Percentiles rank a stretch among this genome's conserved stretches.
phyloP scores from a whole-genome alignment of 2,329 filamentous ascomycete species.

The Rhynchosporium graminicola region DNA sequence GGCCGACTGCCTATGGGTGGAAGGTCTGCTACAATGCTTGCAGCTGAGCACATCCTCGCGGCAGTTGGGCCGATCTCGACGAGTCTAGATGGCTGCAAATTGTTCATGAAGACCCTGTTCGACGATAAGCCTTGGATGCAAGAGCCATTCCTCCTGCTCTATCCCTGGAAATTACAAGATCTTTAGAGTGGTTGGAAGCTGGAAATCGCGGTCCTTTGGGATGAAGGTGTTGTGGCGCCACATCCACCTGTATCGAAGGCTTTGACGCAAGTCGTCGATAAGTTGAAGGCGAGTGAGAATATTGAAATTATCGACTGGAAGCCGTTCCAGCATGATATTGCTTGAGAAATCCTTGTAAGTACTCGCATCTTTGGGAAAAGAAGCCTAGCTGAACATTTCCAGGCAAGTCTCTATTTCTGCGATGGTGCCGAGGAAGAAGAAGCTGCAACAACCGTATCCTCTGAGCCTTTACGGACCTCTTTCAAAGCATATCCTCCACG shows the following conservation, averaged over 20 bases:
- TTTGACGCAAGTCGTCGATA: constrained; percentile 54
- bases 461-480: constrained; percentile 60
- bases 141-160: constrained; percentile 54
- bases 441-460: constrained; percentile 51
- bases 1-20: constrained; percentile 34
- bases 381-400: not conserved
- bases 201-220: constrained; percentile 60
- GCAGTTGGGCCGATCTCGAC: constrained; percentile 57
- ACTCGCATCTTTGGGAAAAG: constrained; percentile 11
- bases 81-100: constrained; percentile 48
- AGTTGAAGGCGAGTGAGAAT: constrained; percentile 47
- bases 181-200: constrained; percentile 47
- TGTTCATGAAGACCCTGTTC: constrained; percentile 47
- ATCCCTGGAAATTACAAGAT: constrained; percentile 51
- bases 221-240: constrained; percentile 60
- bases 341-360: constrained; percentile 50
- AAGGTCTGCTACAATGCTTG: constrained; percentile 29
- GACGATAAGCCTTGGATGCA: constrained; percentile 51
- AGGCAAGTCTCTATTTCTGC: constrained; percentile 51
- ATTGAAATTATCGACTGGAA: constrained; percentile 59
- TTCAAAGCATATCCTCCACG: constrained; percentile 59
- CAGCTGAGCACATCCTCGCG: constrained; percentile 44
- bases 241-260: constrained; percentile 61
- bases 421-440: constrained; percentile 60
- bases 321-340: constrained; percentile 53